Evolutionary conservation across 768 basidiomycete species (phyloP), one percentile per base, ranked within the genome.

Genomic region (Chlorophyllum brunneum): DNA sequence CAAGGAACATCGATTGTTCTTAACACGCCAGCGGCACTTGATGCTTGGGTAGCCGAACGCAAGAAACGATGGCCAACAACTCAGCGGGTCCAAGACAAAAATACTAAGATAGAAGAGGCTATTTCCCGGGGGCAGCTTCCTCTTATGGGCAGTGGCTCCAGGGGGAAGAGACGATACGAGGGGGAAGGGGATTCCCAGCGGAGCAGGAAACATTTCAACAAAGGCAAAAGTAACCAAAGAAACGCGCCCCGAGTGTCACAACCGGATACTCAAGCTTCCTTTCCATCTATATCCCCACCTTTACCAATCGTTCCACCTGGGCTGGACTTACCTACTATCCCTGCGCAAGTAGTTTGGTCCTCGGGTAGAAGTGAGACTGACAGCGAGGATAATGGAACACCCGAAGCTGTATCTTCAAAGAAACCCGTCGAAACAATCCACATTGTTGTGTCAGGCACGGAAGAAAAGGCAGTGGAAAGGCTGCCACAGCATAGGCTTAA

Each of bases 11-110:
- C 72, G 27, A 65, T 95, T 16, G 62, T 78, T 8, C 75, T 98
- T 15, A 81, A 95, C 60, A 85, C 88, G 0, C 90, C 87, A 6
- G 93, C 93, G 60, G 81, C 85, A 6, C 70, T 98, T 53, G 81
- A 80, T 18, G 81, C 79, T 27, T 98, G 95, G 95, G 80, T 95
- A 42, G 83, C 80, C 11, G 95, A 98, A 61, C 83, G 95, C 36
- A 94, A 83, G 67, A 84, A 81, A 59, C 81, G 88, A 13, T 98
- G 88, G 75, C 95, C 95, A 9, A 88, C 84, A 15, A 64, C 78
- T 26, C 62, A 74, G 42, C 79, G 82, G 22, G 75, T 91, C 1
- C 81, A 80, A 53, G 91, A 95, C 39, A 97, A 95, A 74, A 86
- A 85, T 59, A 76, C 80, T 57, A 92, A 88, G 62, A 64, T 83